Evolutionary conservation across 73 alveolate species (phyloP).

Genomic region (Tetrahymena borealis): DNA sequence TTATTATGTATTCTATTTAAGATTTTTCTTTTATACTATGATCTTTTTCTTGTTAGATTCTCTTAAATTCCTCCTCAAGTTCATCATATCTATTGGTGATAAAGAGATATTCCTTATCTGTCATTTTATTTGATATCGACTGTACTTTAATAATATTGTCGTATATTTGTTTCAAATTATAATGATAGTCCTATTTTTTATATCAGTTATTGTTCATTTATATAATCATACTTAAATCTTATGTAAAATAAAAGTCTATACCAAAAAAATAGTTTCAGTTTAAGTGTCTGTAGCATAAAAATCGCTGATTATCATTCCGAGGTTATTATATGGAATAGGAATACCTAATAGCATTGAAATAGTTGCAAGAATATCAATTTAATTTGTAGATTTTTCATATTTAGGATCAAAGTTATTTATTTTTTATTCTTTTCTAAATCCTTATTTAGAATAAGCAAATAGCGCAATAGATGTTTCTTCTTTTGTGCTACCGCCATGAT

Average conservation of each 20-base stretch:
- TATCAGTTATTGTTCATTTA: too few relatives aligned
- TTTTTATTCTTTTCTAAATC: neutral
- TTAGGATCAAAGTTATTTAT: neutral
- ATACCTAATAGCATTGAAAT: slow-evolving; percentile 15
- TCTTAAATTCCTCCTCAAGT: neutral
- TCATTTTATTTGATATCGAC: neutral
- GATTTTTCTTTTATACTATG: neutral
- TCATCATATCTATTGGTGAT: neutral
- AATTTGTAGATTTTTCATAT: neutral
- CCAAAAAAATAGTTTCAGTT: neutral
- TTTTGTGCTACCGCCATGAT: slow-evolving; percentile 64
- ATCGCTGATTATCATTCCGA: slow-evolving; percentile 36
- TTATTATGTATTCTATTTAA: neutral
- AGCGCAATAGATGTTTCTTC: slow-evolving; percentile 36
- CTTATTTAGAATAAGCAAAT: slow-evolving; percentile 46
- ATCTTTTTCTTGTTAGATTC: neutral
- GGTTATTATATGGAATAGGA: slow-evolving; percentile 29
- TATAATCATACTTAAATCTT: too few relatives aligned
- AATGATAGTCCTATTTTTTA: neutral
- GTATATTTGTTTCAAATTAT: slow-evolving; percentile 4
- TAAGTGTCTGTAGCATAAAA: neutral
- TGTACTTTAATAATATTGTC: neutral
- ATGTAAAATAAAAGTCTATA: neutral
- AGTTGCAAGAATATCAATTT: slow-evolving; percentile 44
- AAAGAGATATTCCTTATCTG: neutral